Percentiles rank a stretch among this genome's conserved stretches.
These are phyloP conservation scores for Metschnikowia lunata DNA, from an alignment of 805 yeast species.

Conservation along the genomic window DNA sequence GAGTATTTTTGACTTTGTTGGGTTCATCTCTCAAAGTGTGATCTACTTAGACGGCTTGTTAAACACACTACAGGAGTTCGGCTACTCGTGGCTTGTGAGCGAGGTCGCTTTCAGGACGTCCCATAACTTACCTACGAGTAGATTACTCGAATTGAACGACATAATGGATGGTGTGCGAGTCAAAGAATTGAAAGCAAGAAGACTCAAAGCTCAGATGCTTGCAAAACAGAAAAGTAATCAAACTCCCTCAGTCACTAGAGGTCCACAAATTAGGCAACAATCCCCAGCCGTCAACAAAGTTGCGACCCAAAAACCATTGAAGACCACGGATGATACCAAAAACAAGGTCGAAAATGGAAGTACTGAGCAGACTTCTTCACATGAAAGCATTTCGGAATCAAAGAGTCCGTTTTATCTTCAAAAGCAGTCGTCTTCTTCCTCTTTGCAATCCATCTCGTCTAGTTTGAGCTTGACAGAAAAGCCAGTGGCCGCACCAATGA, in stretches of 20 bases:
- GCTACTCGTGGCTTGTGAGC: conserved; percentile 39
- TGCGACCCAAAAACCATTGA: background rate
- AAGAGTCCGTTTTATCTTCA: conserved; percentile 5
- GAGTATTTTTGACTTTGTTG: conserved; percentile 35
- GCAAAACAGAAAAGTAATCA: conserved; percentile 3
- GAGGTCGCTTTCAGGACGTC: conserved; percentile 40
- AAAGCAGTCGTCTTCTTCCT: conserved; percentile 8
- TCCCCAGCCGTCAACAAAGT: background rate
- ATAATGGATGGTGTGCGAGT: conserved; percentile 7
- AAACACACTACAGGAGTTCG: conserved; percentile 33
- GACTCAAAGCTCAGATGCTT: conserved; percentile 2
- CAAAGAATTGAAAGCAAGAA: conserved; percentile 4
- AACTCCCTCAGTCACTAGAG: background rate
- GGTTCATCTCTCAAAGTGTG: conserved; percentile 39
- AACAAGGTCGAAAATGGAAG: background rate
- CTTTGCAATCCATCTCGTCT: conserved; percentile 5
- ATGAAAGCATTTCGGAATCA: background rate
- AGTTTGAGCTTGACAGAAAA: conserved; percentile 6
- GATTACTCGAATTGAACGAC: conserved; percentile 19
- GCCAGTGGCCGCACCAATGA: conserved; percentile 5
- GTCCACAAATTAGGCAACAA: background rate
- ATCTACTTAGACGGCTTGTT: conserved; percentile 26
- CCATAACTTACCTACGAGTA: conserved; percentile 26
- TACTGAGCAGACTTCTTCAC: background rate
- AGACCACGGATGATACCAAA: background rate